Base-by-base conservation (phyloP, 441 rosid species). In the Eutrema salsugineum region DNA sequence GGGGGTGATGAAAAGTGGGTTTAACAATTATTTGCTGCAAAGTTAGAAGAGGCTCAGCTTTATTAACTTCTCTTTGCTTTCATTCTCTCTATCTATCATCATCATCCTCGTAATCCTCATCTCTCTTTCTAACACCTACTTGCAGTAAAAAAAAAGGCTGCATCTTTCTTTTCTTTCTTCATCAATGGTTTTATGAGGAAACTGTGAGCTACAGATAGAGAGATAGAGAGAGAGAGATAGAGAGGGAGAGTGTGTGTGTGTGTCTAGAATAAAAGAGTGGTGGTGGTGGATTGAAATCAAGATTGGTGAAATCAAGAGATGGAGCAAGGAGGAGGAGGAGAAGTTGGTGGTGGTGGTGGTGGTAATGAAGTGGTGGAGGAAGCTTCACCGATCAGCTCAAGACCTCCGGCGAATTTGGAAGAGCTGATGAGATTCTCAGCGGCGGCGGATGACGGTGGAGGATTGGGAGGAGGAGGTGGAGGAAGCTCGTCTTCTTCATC, bases 341-440 rank as follows among this genome's bases (percentile, higher is more conserved):
- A 49, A 32, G 83, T 81, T n/a, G 59, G 79, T 53, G 46, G 84
- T 71, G 54, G 63, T 12, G 60, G 71, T 24, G 54, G 66, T 48
- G 79, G 66, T 78, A 16, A 92, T 86, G 55, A 91, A 89, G 77
- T 83, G 1, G 94, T 84, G 32, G 95, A 91, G 68, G 90, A 84
- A 59, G 95, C 97, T 48, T 89, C 97, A 5, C 97, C 95, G 20
- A 91, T 91, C 60, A 89, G 93, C 81, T 87, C 93, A 79, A 78
- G 94, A 66, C 97, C 91, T 20, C 97, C 94, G 0, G 93, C 92
- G 3, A 83, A 80, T 76, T 74, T 85, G 40, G 91, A 87, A 48
- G 86, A 90, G 55, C 76, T 88, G 50, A 78, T 85, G 75, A 82
- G 86, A 78, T 72, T 88, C 48, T 82, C 87, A 24, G 82, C 72